Evolutionary conservation across 2,329 filamentous ascomycete species (phyloP), one percentile per base, ranked within the genome.

Genomic region (Aureobasidium melanogenum): DNA sequence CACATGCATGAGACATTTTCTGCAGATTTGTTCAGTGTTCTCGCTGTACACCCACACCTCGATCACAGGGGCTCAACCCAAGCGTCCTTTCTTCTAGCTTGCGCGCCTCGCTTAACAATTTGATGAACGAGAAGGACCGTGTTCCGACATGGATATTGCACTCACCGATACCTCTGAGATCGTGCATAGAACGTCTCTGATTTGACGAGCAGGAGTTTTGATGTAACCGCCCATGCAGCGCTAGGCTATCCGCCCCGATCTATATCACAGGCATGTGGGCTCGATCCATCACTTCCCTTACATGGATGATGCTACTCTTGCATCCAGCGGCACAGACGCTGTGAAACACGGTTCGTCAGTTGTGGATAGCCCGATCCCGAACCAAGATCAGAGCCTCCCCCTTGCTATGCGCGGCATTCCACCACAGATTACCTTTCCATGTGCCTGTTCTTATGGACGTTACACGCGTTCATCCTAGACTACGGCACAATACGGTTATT

Each of bases 161-260:
- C 26, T 26, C 12, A 4, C 12, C 9, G 12, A 30, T 19, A 24
- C 22, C 19, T 24, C 19, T 43, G n/a, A 19, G 22, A 26, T 24
- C n/a, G 28, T 44, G 52, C 52, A 19, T 44, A 17, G 26, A 34
- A 54, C 39, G 52, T 44, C 52, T 12, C 32, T 38, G 9, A 38
- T 26, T 56, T 44, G 50, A 36, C 28, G 41, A 56, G 30, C 54
- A 47, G 41, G 54, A 43, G 19, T 14, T 36, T 30, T 24, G 12
- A 26, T 34, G 43, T 39, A 50, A 50, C 44, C 56, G 43, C 56
- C 24, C 43, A 50, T 59, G 56, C 56, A 41, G 28, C 22, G 44
- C 34, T 44, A 50, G 44, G 34, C 36, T n/a, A 44, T 28, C 54
- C 47, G 41, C 36, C 54, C 30, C 39, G 43, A 30, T 34, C 15